Evolutionary conservation across 352 stramenopile species (phyloP).

Genomic region (Thraustochytrium striatum): DNA sequence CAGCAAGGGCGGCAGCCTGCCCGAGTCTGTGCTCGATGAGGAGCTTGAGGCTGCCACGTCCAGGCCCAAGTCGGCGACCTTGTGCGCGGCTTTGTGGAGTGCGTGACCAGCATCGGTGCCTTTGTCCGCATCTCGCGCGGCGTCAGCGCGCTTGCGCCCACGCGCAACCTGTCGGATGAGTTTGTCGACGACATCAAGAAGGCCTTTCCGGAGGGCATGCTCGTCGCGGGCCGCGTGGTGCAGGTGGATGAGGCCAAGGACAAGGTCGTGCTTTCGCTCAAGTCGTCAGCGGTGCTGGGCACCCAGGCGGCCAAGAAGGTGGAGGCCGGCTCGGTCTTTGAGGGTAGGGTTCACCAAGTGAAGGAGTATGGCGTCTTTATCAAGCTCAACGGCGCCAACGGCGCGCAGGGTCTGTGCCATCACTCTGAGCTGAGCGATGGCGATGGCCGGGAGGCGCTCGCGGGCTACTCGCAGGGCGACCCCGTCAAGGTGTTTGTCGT

Average conservation of each 20-base stretch:
- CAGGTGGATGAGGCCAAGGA: background rate
- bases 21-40: background rate
- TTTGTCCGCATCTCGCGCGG: constrained; percentile 32
- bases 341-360: background rate
- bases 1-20: background rate
- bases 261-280: constrained; percentile 21
- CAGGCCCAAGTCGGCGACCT: constrained; percentile 8
- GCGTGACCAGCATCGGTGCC: constrained; percentile 21
- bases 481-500: background rate
- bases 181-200: constrained; percentile 21
- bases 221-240: constrained; percentile 27
- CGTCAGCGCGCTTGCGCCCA: constrained; percentile 8
- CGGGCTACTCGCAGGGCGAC: background rate
- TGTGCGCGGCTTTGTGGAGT: constrained; percentile 43
- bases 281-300: constrained; percentile 6
- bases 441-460: background rate
- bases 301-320: too few species aligned
- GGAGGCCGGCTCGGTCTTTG: too few species aligned
- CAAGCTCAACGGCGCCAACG: background rate
- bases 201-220: constrained; percentile 26
- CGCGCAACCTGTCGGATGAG: constrained; percentile 1
- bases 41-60: constrained; percentile 3
- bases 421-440: background rate
- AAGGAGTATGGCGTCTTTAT: constrained; percentile 25
- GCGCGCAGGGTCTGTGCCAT: background rate